A percentile compares a stretch with the other conserved stretches of the same genome.
Evolutionary conservation across 768 basidiomycete species (phyloP).

Genomic region (Stropharia rugosoannulata): DNA sequence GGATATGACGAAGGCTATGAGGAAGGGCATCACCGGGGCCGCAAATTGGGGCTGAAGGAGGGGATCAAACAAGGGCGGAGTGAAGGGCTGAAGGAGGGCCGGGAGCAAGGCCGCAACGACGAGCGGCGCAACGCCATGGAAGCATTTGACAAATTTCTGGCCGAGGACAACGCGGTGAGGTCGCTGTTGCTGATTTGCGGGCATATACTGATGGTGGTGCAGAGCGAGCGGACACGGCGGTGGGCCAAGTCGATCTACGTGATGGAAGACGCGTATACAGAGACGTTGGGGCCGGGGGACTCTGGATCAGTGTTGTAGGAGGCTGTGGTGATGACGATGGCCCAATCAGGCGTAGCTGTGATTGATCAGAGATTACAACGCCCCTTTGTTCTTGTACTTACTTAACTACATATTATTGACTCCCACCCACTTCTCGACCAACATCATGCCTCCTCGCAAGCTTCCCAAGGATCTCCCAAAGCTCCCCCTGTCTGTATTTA

Average conservation of each 20-base stretch:
- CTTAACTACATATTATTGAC: background rate
- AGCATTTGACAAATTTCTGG: conserved; percentile 58
- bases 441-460: conserved; percentile 43
- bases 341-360: conserved; percentile 16
- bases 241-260: conserved; percentile 35
- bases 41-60: conserved; percentile 36
- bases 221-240: conserved; percentile 28
- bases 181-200: conserved; percentile 1
- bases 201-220: background rate
- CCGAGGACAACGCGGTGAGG: conserved; percentile 31
- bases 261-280: conserved; percentile 10
- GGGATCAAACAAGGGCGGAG: conserved; percentile 41
- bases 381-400: conserved; percentile 10
- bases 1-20: conserved; percentile 46
- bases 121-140: conserved; percentile 54
- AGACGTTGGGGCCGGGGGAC: conserved; percentile 13
- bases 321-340: conserved; percentile 10
- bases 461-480: conserved; percentile 64
- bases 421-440: conserved; percentile 8
- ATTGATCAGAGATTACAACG: conserved; percentile 21
- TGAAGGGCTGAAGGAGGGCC: conserved; percentile 41
- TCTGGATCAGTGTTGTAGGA: conserved; percentile 11
- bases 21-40: conserved; percentile 46
- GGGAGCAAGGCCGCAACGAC: conserved; percentile 41
- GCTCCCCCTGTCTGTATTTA: conserved; percentile 76